Evolutionary conservation across 179 eudicot genomes (phyloP), one percentile per base, ranked within the genome.

Genomic region (Vitellaria paradoxa): DNA sequence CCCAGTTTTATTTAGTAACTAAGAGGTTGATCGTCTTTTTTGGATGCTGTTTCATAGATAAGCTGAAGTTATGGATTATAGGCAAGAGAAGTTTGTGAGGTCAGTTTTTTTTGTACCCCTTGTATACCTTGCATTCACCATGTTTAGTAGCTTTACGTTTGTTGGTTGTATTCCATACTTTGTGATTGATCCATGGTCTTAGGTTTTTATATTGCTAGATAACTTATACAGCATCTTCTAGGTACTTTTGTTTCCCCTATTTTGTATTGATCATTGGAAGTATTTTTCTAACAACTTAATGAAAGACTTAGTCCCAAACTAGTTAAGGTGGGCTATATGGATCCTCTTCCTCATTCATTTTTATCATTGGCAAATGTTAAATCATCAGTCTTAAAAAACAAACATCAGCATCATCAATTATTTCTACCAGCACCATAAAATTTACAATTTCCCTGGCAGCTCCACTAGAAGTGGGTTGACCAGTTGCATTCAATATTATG

Each of bases 1-100:
- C 68, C 57, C 23, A 8, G 7, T 74, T 13, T 40, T 59, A 18
- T 2, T 30, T 23, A 57, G 68, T 18, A 69, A 14, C 30, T 15
- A 57, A 26, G 59, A 61, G 68, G 21, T 52, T 14, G 76, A 71
- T 70, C 70, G 26, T 64, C 76, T 37, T 52, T 49, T 71, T 78
- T 57, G 56, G 11, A 62, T 9, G 30, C 4, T 67, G 12, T 46
- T 2, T 45, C 49, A 40, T 30, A 30, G 5, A n/a, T 68, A 69
- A 81, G n/a, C 78, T 81, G 77, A 65, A 73, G 69, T 15, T 37
- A 82, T 82, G 84, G 62, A 49, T 78, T 26, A 49, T 52, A 64
- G 46, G 15, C 65, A 68, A 40, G 80, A 82, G 75, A 82, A 78
- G 68, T 78, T 78, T 82, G 84, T 30, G 37, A 30, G 37, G 84